Conservation (phyloP, 495 filamentous ascomycete species). For the Trichoderma asperelloides region DNA sequence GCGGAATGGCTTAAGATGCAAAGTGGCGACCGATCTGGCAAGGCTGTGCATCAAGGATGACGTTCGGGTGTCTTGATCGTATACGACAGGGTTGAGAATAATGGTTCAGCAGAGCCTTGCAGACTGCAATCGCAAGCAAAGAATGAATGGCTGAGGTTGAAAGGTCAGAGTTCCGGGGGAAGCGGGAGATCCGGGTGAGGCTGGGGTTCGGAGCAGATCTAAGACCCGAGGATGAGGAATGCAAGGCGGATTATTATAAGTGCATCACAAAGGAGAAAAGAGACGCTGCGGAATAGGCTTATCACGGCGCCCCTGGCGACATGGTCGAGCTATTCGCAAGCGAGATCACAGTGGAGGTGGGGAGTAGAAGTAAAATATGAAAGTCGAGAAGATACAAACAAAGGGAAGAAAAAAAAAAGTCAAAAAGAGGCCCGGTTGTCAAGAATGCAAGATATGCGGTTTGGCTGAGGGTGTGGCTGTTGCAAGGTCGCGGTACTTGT, state of each 20-base stretch:
- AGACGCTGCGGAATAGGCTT: background rate
- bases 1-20: background rate
- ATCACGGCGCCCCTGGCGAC: conserved; percentile 3
- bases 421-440: background rate
- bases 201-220: background rate
- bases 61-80: background rate
- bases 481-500: conserved; percentile 3
- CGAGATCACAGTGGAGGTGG: background rate
- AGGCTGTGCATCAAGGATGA: background rate
- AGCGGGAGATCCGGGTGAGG: background rate
- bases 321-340: background rate
- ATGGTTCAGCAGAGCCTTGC: background rate
- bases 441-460: background rate
- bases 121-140: background rate
- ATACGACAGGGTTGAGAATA: background rate
- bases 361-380: background rate
- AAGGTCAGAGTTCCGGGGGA: background rate
- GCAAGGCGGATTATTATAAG: background rate
- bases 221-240: background rate
- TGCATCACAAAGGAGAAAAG: conserved; percentile 2
- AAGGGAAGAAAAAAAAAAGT: background rate
- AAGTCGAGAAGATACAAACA: background rate
- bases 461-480: background rate
- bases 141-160: background rate
- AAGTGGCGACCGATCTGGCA: background rate